Evolutionary conservation across 225 moss, liverwort and hornwort genomes (phyloP).

Genomic region (Pseudoscleropodium purum): DNA sequence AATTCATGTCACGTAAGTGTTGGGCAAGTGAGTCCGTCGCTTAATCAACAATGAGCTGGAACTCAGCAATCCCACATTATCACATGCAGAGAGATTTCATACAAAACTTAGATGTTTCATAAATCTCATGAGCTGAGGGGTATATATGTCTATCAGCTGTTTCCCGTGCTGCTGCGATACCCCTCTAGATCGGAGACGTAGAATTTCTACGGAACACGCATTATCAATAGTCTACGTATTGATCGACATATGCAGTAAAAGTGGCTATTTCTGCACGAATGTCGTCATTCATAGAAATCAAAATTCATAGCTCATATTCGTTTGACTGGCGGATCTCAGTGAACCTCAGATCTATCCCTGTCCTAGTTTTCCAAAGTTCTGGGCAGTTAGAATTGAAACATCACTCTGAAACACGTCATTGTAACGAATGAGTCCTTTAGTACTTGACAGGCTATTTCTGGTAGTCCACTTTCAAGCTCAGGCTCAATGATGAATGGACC

Average conservation of each 20-base stretch:
- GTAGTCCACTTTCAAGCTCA: background rate
- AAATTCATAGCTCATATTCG: background rate
- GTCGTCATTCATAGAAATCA: background rate
- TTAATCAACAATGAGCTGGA: background rate
- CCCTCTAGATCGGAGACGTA: background rate
- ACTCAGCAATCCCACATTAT: background rate
- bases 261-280: background rate
- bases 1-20: background rate
- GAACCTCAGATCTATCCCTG: background rate
- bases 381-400: background rate
- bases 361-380: background rate
- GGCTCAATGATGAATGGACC: conserved; percentile 1
- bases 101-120: background rate
- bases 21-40: background rate
- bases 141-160: background rate
- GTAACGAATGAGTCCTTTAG: no score
- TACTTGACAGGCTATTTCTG: background rate
- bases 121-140: background rate
- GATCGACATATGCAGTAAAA: background rate
- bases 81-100: background rate
- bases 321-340: background rate
- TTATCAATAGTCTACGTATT: background rate
- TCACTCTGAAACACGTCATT: background rate
- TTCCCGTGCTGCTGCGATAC: background rate
- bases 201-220: background rate